Conservation (phyloP, 2,329 filamentous ascomycete genomes). For the Aspergillus alliaceus region DNA sequence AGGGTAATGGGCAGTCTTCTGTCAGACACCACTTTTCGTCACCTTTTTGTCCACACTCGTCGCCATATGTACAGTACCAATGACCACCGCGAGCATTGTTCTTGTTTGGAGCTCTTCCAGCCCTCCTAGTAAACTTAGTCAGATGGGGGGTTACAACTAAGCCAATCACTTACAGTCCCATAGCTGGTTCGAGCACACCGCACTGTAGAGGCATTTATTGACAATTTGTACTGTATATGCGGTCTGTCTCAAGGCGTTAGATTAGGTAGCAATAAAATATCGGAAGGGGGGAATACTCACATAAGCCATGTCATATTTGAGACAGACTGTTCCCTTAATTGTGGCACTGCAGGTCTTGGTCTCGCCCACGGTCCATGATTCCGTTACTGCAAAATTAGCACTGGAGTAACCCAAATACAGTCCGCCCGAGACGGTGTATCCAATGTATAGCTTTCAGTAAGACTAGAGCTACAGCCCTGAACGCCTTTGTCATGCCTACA, state of each 20-base stretch:
- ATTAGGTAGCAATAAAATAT: background rate
- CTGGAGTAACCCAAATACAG: background rate
- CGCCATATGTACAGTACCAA: background rate
- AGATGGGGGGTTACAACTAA: background rate
- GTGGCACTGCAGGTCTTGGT: background rate
- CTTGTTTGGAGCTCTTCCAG: background rate
- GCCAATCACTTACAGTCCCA: background rate
- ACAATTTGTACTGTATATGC: background rate
- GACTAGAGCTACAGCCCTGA: background rate
- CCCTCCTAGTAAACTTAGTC: background rate
- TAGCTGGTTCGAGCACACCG: background rate
- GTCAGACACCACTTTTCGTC: background rate
- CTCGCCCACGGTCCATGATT: background rate
- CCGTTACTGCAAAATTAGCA: background rate
- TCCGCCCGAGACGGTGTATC: background rate
- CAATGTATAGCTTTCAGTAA: background rate
- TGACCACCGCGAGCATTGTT: background rate
- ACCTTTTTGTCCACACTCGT: background rate
- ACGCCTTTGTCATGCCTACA: background rate
- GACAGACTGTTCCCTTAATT: background rate
- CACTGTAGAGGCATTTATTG: background rate
- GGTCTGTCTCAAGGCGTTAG: background rate
- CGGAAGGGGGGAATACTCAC: background rate
- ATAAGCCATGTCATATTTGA: background rate
- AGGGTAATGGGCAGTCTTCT: background rate